Evolutionary conservation across 805 yeast species (phyloP).

Genomic region (Pichia phayaonensis): DNA sequence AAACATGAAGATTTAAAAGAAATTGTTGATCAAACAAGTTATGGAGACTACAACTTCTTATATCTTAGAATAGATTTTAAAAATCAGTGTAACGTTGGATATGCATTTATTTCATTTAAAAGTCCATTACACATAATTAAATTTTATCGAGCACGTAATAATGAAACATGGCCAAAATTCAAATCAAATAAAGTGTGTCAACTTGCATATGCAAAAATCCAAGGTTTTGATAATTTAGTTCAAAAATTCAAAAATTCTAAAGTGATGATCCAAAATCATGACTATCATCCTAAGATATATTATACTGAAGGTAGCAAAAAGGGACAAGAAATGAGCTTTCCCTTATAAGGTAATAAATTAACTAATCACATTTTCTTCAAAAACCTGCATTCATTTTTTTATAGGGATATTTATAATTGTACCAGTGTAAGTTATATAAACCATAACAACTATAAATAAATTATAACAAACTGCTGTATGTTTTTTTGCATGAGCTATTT

Average conservation of each 20-base stretch:
- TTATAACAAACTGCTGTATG: too few relatives aligned
- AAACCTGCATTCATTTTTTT: too few relatives aligned
- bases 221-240: conserved; percentile 38
- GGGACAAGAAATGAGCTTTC: conserved; percentile 39
- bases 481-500: too few relatives aligned
- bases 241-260: conserved; percentile 43
- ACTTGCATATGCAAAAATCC: conserved; percentile 44
- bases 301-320: conserved; percentile 34
- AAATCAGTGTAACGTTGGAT: conserved; percentile 48
- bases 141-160: conserved; percentile 38
- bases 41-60: conserved; percentile 31
- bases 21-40: conserved; percentile 38
- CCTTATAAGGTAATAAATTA: conserved; percentile 24
- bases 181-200: conserved; percentile 46
- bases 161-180: conserved; percentile 40
- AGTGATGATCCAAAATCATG: conserved; percentile 38
- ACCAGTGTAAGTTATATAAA: not conserved
- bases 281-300: conserved; percentile 42
- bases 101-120: conserved; percentile 45
- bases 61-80: conserved; percentile 45
- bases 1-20: conserved; percentile 38
- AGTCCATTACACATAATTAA: conserved; percentile 36
- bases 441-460: too few relatives aligned
- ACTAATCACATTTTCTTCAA: too few relatives aligned
- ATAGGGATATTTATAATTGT: not conserved